Evolutionary conservation across 2,329 filamentous ascomycete species (phyloP), one percentile per base, ranked within the genome.

Genomic region (Fusarium cyanostomum): DNA sequence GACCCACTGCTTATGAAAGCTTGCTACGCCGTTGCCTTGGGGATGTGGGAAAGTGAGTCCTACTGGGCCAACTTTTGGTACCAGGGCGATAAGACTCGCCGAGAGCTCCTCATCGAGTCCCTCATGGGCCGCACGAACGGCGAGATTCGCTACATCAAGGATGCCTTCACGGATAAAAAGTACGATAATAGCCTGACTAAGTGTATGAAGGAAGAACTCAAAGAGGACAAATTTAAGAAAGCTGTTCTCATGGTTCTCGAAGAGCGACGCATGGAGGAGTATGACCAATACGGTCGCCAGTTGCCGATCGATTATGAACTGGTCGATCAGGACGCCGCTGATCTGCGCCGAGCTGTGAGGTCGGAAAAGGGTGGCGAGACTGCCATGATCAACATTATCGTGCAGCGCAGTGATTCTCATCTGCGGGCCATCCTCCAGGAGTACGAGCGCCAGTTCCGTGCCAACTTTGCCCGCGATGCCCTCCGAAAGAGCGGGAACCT

Each of bases 21-120:
- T 7, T 93, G 90, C 72, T 97, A 98, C 75, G 88, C 94, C 4
- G 94, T 92, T 3, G 93, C 94, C 0, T 85, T 98, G 0, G 95
- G 95, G 9, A 85, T 86, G 49, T 98, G 93, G 89, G 95, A 97
- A 79, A 90, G 89, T 68, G 95, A 99, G 76, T 92, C 92, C 0
- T 97, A 97, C 82, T 99, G 95, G 94, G 93, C 94, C 58, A 98
- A 97, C 75, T 97, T 92, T 77, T 98, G 93, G 89, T 98, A 97
- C 78, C 94, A 97, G 73, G 89, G 89, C 33, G 91, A 94, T 75
- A 91, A 89, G 70, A 92, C 89, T 8, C 86, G 92, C 3, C 87
- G 94, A 7, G 94, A 98, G 76, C 83, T 99, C 31, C 85, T 99
- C 50, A 97, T 98, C 70, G 95, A 99, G 77, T 87, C 89, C 7